Conservation (phyloP, 2,329 filamentous ascomycete genomes). For the Celoporthe dispersa region DNA sequence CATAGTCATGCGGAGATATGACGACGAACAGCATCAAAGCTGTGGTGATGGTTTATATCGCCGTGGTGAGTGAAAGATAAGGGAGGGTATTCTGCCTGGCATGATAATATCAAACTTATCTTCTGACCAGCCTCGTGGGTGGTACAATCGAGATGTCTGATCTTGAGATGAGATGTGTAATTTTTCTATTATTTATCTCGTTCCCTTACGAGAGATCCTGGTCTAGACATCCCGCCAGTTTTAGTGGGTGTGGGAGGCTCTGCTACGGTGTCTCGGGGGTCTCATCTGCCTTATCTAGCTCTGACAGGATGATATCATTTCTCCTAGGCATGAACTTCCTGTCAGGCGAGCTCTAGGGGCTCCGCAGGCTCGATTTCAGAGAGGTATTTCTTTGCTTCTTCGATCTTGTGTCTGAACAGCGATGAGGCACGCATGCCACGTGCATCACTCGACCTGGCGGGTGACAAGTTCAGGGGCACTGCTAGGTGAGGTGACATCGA, state of each 20-base stretch:
- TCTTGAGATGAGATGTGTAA: constrained; percentile 7
- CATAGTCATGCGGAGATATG: background rate
- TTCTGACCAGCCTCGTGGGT: background rate
- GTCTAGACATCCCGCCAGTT: background rate
- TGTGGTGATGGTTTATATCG: background rate
- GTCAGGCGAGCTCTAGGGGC: background rate
- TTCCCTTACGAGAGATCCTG: background rate
- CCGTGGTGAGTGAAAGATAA: background rate
- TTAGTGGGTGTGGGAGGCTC: constrained; percentile 2
- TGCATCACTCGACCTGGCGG: background rate
- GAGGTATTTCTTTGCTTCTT: background rate
- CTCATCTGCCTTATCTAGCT: constrained; percentile 1
- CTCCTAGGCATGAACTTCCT: background rate
- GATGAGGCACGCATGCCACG: constrained; percentile 3
- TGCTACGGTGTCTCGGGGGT: background rate
- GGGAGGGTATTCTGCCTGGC: background rate
- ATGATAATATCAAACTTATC: background rate
- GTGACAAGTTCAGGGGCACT: background rate
- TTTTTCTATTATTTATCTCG: background rate
- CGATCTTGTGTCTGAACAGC: background rate
- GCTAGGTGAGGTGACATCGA: background rate
- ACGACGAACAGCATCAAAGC: background rate
- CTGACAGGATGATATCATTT: background rate
- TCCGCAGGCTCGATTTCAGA: background rate
- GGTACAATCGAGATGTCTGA: constrained; percentile 10